phyloP scores from a whole-genome alignment of 768 basidiomycete genomes.

The Russula lepida region DNA sequence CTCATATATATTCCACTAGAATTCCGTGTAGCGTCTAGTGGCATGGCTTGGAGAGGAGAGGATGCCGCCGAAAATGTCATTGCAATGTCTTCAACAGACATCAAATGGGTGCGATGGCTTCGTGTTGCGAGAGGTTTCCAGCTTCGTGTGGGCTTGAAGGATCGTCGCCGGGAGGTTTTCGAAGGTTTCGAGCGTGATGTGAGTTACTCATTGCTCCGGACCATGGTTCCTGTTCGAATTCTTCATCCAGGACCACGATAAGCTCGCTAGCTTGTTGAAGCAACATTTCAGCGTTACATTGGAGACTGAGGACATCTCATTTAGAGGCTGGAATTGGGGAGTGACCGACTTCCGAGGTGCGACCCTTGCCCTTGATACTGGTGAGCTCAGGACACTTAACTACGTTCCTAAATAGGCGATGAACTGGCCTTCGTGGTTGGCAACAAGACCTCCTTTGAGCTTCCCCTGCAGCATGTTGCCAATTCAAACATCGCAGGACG shows the following conservation, averaged over 20 bases:
- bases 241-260: constrained; percentile 73
- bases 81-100: constrained; percentile 58
- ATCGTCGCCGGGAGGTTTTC: constrained; percentile 73
- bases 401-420: constrained; percentile 45
- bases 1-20: constrained; percentile 38
- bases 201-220: constrained; percentile 19
- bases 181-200: constrained; percentile 93
- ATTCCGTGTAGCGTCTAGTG: constrained; percentile 80
- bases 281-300: constrained; percentile 80
- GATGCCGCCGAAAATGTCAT: constrained; percentile 53
- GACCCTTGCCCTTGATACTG: constrained; percentile 16
- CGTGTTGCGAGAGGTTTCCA: constrained; percentile 91
- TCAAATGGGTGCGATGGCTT: constrained; percentile 87
- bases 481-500: constrained; percentile 98
- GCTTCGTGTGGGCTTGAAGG: constrained; percentile 73
- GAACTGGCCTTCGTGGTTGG: constrained; percentile 88
- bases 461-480: constrained; percentile 78
- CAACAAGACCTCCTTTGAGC: constrained; percentile 80
- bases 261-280: constrained; percentile 69
- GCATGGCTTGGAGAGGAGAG: constrained; percentile 90
- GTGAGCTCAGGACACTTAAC: constrained; percentile 4
- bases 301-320: constrained; percentile 76
- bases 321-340: constrained; percentile 99
- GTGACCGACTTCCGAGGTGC: constrained; percentile 87
- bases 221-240: constrained; percentile 1